A percentile compares a stretch with the other conserved stretches of the same genome.
These are phyloP conservation scores for Xylaria sp. DNA, from an alignment of 2,329 filamentous ascomycete genomes.

Conservation along the genomic window DNA sequence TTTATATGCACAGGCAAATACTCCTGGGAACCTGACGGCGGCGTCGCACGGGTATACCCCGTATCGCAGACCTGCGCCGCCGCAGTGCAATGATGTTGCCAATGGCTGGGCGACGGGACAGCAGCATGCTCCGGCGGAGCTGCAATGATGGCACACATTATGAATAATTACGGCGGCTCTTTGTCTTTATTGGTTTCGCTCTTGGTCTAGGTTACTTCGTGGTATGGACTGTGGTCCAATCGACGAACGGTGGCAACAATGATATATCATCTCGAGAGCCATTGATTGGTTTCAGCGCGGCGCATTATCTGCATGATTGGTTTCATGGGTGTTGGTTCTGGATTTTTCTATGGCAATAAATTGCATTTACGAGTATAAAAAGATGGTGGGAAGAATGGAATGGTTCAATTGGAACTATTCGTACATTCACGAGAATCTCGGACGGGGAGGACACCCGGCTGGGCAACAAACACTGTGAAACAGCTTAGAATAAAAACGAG, in stretches of 20 bases:
- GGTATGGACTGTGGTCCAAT: neutral
- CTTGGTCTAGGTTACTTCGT: neutral
- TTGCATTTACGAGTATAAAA: neutral
- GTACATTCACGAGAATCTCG: neutral
- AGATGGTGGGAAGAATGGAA: neutral
- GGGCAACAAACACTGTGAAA: neutral
- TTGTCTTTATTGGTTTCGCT: neutral
- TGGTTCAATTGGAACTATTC: neutral
- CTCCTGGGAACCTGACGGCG: neutral
- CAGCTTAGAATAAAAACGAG: neutral
- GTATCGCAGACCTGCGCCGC: conserved; percentile 27
- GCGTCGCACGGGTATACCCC: conserved; percentile 6
- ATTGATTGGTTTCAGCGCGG: conserved; percentile 28
- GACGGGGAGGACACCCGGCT: neutral
- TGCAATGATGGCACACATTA: conserved; percentile 17
- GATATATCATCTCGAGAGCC: neutral
- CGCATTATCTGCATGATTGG: conserved; percentile 23
- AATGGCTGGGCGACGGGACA: conserved; percentile 18
- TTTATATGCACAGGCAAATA: neutral
- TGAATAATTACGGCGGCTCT: neutral
- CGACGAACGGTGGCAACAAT: neutral
- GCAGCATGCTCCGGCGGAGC: conserved; percentile 26
- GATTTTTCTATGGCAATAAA: conserved; percentile 1
- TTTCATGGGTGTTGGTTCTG: neutral
- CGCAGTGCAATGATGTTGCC: neutral